These are phyloP conservation scores for Acacia acuminata DNA, from an alignment of 306 rosid genomes.

Conservation along the genomic window DNA sequence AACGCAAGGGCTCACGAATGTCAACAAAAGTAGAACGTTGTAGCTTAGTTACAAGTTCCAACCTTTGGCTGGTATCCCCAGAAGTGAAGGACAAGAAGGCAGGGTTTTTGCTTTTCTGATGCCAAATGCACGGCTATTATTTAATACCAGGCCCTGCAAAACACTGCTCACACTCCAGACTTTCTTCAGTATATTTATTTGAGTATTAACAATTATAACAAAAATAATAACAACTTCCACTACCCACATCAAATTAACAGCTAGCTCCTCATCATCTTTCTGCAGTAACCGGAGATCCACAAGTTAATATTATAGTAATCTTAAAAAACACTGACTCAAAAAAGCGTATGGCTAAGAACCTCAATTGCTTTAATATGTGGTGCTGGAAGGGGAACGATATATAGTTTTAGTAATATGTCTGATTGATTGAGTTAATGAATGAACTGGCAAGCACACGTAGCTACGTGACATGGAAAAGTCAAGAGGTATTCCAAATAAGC, in stretches of 20 bases:
- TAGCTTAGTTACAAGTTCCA: slow-evolving; percentile 77
- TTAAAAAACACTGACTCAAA: too few species aligned
- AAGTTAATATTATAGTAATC: background rate
- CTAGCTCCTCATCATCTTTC: background rate
- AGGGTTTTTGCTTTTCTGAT: background rate
- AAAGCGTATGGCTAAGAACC: background rate
- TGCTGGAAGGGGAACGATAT: background rate
- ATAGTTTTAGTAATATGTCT: too few species aligned
- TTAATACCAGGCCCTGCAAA: slow-evolving; percentile 28
- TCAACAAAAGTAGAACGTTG: slow-evolving; percentile 34
- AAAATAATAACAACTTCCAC: background rate
- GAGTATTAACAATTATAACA: background rate
- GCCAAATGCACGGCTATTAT: slow-evolving; percentile 32
- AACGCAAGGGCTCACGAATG: slow-evolving; percentile 31
- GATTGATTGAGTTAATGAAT: background rate
- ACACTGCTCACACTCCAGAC: slow-evolving; percentile 19
- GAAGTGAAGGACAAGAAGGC: slow-evolving; percentile 37
- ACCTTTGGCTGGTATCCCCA: slow-evolving; percentile 46
- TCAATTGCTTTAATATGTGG: background rate
- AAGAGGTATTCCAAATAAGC: background rate
- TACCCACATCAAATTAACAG: background rate
- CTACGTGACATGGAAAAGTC: slow-evolving; percentile 32
- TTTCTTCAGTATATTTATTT: background rate
- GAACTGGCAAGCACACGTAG: slow-evolving; percentile 24
- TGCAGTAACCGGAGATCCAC: background rate